Conservation (phyloP, 2,329 filamentous ascomycete species). For the Thielaviopsis punctulata region DNA sequence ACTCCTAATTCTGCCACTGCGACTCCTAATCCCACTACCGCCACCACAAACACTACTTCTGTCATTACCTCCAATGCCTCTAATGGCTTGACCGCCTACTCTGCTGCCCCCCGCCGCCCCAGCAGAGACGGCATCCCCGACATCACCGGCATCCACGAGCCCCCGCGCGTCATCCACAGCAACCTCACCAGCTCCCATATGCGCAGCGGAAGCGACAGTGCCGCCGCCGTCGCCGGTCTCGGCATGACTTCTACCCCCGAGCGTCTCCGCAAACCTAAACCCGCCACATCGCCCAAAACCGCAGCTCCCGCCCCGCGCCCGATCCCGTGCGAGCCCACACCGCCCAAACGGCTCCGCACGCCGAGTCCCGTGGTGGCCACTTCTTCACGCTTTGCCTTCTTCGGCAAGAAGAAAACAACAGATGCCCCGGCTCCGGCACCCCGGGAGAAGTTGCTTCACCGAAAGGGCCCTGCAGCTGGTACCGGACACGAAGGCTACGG, state of each 20-base stretch:
- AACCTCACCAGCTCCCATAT: constrained; percentile 36
- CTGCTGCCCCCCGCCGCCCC: constrained; percentile 37
- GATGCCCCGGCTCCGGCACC: constrained; percentile 31
- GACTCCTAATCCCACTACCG: too few relatives aligned
- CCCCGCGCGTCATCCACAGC: constrained; percentile 42
- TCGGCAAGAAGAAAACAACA: constrained; percentile 52
- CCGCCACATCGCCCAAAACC: not conserved
- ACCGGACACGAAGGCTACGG: constrained; percentile 85
- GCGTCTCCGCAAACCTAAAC: not conserved
- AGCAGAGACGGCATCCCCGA: constrained; percentile 52
- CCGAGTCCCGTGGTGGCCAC: constrained; percentile 39
- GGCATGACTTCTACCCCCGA: constrained; percentile 1
- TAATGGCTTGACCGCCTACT: not conserved
- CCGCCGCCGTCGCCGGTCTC: constrained; percentile 16
- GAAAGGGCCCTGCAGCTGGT: constrained; percentile 75
- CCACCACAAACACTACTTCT: too few relatives aligned
- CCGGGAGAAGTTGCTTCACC: constrained; percentile 34
- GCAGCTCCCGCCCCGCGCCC: too few relatives aligned
- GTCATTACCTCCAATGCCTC: not conserved
- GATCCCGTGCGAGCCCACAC: not conserved
- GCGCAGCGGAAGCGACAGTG: constrained; percentile 27
- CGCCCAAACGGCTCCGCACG: constrained; percentile 20
- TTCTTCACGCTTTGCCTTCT: constrained; percentile 56
- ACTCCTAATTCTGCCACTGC: not conserved
- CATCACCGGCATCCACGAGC: constrained; percentile 37